Evolutionary conservation across 1,139 yeast species (phyloP), one percentile per base, ranked within the genome.

Genomic region (Hansenula sp.): DNA sequence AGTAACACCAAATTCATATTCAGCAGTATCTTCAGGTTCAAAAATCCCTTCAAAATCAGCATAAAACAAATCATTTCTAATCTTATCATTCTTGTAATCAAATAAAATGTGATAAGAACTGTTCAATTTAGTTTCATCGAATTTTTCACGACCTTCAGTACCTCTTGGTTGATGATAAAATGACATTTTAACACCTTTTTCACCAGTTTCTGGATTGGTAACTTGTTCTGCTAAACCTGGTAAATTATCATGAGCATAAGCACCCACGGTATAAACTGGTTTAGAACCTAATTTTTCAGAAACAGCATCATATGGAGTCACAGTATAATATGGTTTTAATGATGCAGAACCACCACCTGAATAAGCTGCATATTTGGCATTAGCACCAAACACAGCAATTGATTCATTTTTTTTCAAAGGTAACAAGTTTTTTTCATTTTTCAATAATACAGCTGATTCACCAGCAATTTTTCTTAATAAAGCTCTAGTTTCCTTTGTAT

Each of bases 261-360:
- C 62, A 44, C 77, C 77, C 33, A 65, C 48, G 16, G 71, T 51
- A 52, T 60, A 70, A n/a, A 49, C 48, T 18, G 71, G 67, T 6
- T 55, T 51, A 3, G 40, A 31, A 6, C 59, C 64, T 5, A 63
- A 18, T 53, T 67, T 67, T 32, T 55, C 47, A 7, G 61, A 47
- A 47, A 76, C 61, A 38, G 74, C 78, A 4, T 74, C 72, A 43
- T 55, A 71, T 11, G 79, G 77, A 15, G 76, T 63, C n/a, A 71
- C 63, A 7, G 67, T 65, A 55, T 74, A 72, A 49, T 75, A 71
- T 4, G 80, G 68, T 7, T 54, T 54, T 51, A 75, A 57, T 4
- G 77, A 65, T 24, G 81, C 79, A 7, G 80, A 76, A 32, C 81
- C 81, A 43, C 81, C 81, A 43, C 81, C 81, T 24, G 74, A 64